Evolutionary conservation across 805 yeast species (phyloP).

Genomic region (Candida chauliodis): DNA sequence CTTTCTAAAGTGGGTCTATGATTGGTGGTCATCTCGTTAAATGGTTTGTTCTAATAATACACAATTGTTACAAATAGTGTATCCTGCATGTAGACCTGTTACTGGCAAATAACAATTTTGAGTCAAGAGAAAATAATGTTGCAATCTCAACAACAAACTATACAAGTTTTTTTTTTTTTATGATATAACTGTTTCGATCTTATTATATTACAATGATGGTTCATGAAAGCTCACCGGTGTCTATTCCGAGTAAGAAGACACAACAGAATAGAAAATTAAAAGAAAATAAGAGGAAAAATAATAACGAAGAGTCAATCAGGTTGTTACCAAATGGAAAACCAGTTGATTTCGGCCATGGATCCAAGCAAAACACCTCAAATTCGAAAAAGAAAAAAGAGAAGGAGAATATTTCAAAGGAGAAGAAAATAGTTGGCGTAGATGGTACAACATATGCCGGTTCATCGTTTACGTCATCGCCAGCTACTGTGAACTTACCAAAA

Average conservation of each 20-base stretch:
- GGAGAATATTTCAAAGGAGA: slow-evolving; percentile 11
- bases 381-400: slow-evolving; percentile 8
- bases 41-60: background rate
- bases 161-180: too few species aligned
- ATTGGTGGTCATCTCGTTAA: slow-evolving; percentile 33
- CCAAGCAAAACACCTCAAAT: slow-evolving; percentile 12
- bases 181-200: slow-evolving; percentile 5
- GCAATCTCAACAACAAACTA: slow-evolving; percentile 1
- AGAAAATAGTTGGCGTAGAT: slow-evolving; percentile 5
- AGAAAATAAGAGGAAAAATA: slow-evolving; percentile 5
- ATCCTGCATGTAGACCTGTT: background rate
- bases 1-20: slow-evolving; percentile 42
- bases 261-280: slow-evolving; percentile 7
- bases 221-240: slow-evolving; percentile 28
- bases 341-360: slow-evolving; percentile 26
- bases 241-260: slow-evolving; percentile 17
- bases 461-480: slow-evolving; percentile 54
- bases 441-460: slow-evolving; percentile 52
- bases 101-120: background rate
- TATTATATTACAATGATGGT: slow-evolving; percentile 22
- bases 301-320: slow-evolving; percentile 15
- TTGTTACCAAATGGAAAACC: slow-evolving; percentile 27
- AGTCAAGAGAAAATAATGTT: background rate
- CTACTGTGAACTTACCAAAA: slow-evolving; percentile 52
- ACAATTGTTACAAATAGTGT: background rate